Percentiles rank a stretch among this genome's conserved stretches.
phyloP scores from a whole-genome alignment of 116 monocot species.

The Dioscorea cayenensis region DNA sequence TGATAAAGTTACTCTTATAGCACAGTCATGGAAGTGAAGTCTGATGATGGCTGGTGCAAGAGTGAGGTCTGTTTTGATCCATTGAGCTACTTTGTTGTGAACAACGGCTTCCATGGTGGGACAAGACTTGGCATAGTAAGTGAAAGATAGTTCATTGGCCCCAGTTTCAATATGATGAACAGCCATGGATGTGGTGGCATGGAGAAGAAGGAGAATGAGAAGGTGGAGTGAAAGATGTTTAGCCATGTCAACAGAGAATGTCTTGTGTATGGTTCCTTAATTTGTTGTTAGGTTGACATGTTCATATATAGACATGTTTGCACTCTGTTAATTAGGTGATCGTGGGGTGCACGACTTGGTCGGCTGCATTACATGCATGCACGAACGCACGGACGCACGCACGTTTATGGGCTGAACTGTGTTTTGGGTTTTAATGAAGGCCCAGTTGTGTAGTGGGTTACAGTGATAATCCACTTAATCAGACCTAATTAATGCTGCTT shows the following conservation, averaged over 20 bases:
- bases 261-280: no score
- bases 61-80: constrained; percentile 27
- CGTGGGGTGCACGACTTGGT: no score
- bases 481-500: no score
- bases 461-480: no score
- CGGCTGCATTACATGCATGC: no score
- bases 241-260: background rate
- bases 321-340: no score
- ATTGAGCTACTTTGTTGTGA: constrained; percentile 26
- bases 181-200: constrained; percentile 1
- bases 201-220: constrained; percentile 1
- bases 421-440: no score
- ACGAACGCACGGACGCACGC: no score
- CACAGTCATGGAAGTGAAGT: constrained; percentile 57
- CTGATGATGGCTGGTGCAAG: constrained; percentile 42
- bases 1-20: constrained; percentile 37
- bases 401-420: no score
- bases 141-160: constrained; percentile 19
- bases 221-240: background rate
- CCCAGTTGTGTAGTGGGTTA: no score
- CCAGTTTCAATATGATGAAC: background rate
- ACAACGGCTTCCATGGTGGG: constrained; percentile 52
- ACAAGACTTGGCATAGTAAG: constrained; percentile 33
- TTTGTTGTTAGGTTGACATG: no score
- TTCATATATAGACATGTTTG: no score